phyloP scores from a whole-genome alignment of 169 alveolate genomes.

The Plasmodium coatneyi region DNA sequence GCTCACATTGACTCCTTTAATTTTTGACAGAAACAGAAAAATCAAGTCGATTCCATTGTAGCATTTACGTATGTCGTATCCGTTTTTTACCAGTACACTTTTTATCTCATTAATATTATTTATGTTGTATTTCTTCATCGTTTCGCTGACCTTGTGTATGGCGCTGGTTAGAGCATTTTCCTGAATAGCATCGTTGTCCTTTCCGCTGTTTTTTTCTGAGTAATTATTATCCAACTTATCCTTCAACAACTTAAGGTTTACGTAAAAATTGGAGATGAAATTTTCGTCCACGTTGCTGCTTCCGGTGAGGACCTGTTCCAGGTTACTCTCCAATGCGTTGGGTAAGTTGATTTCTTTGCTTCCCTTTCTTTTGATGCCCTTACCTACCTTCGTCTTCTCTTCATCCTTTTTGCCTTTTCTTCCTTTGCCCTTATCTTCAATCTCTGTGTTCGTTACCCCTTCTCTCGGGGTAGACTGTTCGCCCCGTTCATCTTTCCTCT shows the following conservation, averaged over 20 bases:
- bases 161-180: background rate
- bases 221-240: conserved; percentile 10
- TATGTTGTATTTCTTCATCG: conserved; percentile 46
- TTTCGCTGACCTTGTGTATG: conserved; percentile 32
- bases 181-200: background rate
- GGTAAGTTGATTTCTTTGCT: background rate
- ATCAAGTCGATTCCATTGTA: conserved; percentile 62
- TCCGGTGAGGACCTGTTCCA: conserved; percentile 7
- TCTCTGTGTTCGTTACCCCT: background rate
- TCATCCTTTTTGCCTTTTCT: background rate
- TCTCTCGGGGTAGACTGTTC: background rate
- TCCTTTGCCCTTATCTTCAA: background rate
- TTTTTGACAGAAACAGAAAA: conserved; percentile 42
- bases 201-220: background rate
- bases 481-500: background rate
- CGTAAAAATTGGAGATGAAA: conserved; percentile 45
- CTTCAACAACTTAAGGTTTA: conserved; percentile 23
- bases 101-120: conserved; percentile 56
- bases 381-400: background rate
- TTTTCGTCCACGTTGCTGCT: conserved; percentile 12
- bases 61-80: conserved; percentile 53
- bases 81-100: conserved; percentile 23
- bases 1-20: conserved; percentile 55
- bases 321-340: conserved; percentile 11
- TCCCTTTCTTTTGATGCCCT: background rate